These are phyloP conservation scores for Scedosporium aurantiacum DNA, from an alignment of 2,329 filamentous ascomycete genomes.

Conservation along the genomic window DNA sequence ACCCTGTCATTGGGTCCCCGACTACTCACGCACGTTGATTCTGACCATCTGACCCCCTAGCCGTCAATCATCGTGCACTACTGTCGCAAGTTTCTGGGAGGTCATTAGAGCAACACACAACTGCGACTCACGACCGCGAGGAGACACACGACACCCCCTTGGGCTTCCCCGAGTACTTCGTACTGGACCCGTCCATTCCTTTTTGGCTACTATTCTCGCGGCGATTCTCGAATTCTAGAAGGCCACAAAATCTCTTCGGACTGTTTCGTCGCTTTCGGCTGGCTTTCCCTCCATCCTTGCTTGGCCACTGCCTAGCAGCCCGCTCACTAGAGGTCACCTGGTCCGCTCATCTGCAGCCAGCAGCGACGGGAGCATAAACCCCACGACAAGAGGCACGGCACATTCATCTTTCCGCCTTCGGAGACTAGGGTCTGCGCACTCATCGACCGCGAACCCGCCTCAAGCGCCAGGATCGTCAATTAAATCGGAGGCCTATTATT, in stretches of 20 bases:
- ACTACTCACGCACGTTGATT: neutral
- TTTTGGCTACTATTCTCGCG: neutral
- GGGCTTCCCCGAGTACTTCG: neutral
- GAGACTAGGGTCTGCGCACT: neutral
- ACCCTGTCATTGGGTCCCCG: neutral
- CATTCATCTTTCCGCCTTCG: neutral
- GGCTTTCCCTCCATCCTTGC: neutral
- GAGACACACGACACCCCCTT: neutral
- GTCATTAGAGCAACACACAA: neutral
- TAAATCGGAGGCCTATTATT: neutral
- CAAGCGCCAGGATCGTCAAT: neutral
- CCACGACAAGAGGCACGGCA: neutral
- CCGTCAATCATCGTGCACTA: constrained; percentile 1
- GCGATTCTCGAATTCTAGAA: neutral
- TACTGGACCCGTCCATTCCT: neutral
- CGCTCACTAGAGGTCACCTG: neutral
- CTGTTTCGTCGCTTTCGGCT: neutral
- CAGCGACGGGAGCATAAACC: neutral
- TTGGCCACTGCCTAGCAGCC: neutral
- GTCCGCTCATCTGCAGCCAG: neutral
- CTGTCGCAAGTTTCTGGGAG: neutral
- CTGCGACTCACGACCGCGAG: neutral
- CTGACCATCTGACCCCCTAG: constrained; percentile 4
- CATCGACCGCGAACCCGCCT: neutral
- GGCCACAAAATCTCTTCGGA: neutral